Evolutionary conservation across 108 stramenopile species (phyloP), one percentile per base, ranked within the genome.

Genomic region (Chaetoceros tenuissimus): DNA sequence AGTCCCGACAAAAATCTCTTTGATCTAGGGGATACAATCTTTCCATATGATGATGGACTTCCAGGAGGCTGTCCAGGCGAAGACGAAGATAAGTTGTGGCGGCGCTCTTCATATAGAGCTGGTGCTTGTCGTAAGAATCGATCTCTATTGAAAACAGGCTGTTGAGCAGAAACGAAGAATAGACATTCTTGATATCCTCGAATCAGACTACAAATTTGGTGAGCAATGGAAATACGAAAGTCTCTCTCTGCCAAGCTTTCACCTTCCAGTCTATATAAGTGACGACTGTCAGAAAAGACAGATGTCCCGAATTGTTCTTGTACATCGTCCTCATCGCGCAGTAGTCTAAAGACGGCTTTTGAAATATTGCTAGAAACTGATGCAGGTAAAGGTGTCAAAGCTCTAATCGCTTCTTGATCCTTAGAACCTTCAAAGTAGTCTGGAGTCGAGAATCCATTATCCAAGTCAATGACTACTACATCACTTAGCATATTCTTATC

Each of bases 141-240:
- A 52, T 92, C 90, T 45, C 87, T 55, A 48, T 92, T 86, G 52
- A 92, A 92, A 18, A 88, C 82, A 18, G 86, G 84, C 51, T 84
- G 79, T n/a, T 67, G 71, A 3, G 79, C 68, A 2, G 82, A 78
- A 0, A 77, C 82, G 44, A 63, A 74, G 27, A 87, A 84, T 30
- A 85, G 59, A 51, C 86, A 92, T 20, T 88, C 90, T 66, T 92
- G 77, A 51, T 84, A 92, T 22, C 90, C 90, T 26, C 87, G 66
- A 28, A 88, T 52, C 7, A 92, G 63, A 46, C 86, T 72, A 54
- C 84, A 84, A 45, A 92, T 74, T 79, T 92, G 85, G 34, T 85
- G 55, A 17, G 87, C 82, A 46, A 92, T 73, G 1, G 85, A 54
- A 20, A 92, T 74, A 34, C 90, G 64, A 58, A 92, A 92, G 51